Conservation (phyloP, 352 stramenopile species). For the Salisapilia sapeloensis region DNA sequence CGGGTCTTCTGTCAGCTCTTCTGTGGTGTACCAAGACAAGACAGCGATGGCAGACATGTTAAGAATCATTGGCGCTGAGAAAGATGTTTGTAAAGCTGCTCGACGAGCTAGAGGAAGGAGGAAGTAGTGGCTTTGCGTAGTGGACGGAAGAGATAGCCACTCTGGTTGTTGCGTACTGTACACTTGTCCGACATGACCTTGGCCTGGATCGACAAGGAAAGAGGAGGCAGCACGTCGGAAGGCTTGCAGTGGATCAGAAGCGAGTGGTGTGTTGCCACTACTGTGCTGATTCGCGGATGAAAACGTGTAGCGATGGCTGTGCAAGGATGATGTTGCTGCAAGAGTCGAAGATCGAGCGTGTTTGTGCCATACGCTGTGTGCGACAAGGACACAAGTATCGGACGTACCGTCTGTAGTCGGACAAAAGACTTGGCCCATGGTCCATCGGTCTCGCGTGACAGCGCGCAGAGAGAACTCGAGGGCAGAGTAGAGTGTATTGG, state of each 20-base stretch:
- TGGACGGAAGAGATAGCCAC: constrained; percentile 31
- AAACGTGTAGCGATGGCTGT: no score
- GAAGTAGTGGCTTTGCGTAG: constrained; percentile 54
- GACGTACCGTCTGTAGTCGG: constrained; percentile 40
- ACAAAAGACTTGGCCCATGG: constrained; percentile 60
- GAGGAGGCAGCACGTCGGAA: constrained; percentile 54
- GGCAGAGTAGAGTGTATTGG: constrained; percentile 23
- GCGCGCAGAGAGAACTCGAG: constrained; percentile 52
- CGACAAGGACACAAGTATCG: constrained; percentile 37
- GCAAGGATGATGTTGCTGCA: no score
- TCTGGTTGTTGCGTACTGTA: constrained; percentile 57
- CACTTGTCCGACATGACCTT: constrained; percentile 53
- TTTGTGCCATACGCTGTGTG: constrained; percentile 57
- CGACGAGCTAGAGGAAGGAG: constrained; percentile 44
- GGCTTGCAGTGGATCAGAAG: constrained; percentile 39
- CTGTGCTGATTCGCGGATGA: no score
- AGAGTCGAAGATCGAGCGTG: constrained; percentile 10
- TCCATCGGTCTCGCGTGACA: constrained; percentile 40
- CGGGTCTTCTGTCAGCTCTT: constrained; percentile 25
- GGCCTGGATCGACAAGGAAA: constrained; percentile 60
- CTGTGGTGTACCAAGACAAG: constrained; percentile 61
- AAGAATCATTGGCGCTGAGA: constrained; percentile 67
- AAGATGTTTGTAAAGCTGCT: constrained; percentile 39
- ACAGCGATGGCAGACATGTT: constrained; percentile 69
- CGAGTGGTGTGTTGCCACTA: no score